Evolutionary conservation across 305 asterid genomes (phyloP).

Genomic region (Nicotiana rustica): DNA sequence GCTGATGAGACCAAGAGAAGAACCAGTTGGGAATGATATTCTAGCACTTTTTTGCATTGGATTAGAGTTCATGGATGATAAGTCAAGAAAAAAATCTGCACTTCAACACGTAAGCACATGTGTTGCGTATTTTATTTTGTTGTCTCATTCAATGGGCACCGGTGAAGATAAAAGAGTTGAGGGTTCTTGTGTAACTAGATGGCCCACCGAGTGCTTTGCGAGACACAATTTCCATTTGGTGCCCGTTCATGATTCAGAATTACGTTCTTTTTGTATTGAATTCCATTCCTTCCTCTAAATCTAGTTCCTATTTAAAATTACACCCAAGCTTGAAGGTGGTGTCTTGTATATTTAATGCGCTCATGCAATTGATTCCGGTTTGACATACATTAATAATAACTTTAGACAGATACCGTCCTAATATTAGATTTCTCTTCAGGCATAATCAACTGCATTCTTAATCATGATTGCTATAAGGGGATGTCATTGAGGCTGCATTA

Average conservation of each 20-base stretch:
- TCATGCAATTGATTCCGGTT: background rate
- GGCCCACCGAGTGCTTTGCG: background rate
- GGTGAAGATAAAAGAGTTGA: conserved; percentile 5
- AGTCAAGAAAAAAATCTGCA: background rate
- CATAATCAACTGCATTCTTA: conserved; percentile 27
- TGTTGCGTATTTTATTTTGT: background rate
- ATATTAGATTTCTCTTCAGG: conserved; percentile 20
- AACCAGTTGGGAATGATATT: conserved; percentile 31
- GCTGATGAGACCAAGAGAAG: conserved; percentile 32
- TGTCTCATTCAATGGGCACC: background rate
- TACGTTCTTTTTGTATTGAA: background rate
- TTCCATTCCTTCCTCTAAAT: background rate
- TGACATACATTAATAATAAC: background rate
- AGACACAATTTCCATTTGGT: background rate
- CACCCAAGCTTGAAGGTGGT: background rate
- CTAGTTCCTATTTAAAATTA: background rate
- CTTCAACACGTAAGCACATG: conserved; percentile 30
- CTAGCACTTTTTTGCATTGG: conserved; percentile 24
- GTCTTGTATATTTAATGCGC: background rate
- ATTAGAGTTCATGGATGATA: conserved; percentile 31
- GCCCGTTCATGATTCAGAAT: background rate
- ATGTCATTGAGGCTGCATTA: background rate
- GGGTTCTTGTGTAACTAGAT: background rate
- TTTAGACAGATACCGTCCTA: background rate
- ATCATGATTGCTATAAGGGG: background rate